Evolutionary conservation across 192 early-diverging fungal species (phyloP).

Genomic region (Linnemannia exigua): DNA sequence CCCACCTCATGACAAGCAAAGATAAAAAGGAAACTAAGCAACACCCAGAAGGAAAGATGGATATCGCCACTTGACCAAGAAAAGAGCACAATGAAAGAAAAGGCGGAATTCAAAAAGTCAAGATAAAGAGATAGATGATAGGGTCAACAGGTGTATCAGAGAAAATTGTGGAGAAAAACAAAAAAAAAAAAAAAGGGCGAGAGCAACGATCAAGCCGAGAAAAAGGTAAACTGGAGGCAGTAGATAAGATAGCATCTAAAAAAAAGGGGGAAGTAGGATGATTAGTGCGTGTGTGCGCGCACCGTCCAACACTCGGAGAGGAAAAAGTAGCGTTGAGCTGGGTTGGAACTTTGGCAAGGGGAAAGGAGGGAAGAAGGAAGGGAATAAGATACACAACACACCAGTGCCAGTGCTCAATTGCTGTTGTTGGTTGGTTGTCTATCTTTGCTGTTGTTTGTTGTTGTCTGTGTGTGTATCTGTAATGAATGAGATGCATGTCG

Average conservation of each 20-base stretch:
- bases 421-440: not conserved
- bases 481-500: not conserved
- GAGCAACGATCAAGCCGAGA: not conserved
- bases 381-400: not conserved
- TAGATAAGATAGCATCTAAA: slow-evolving; percentile 6
- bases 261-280: not conserved
- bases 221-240: not conserved
- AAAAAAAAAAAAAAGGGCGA: not conserved
- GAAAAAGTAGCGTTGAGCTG: not conserved
- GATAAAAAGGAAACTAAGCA: not conserved
- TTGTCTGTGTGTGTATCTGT: not conserved
- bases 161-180: not conserved
- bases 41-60: not conserved
- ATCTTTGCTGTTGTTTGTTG: not conserved
- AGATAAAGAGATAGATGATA: slow-evolving; percentile 1
- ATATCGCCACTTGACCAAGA: not conserved
- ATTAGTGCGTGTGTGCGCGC: not conserved
- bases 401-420: not conserved
- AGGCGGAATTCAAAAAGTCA: not conserved
- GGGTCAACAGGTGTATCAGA: not conserved
- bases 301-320: slow-evolving; percentile 1
- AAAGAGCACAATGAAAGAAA: not conserved
- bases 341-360: not conserved
- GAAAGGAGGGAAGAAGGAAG: not conserved
- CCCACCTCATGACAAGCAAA: not conserved